Conservation (phyloP, 2,329 filamentous ascomycete genomes). For the Fusarium gaditjirri region DNA sequence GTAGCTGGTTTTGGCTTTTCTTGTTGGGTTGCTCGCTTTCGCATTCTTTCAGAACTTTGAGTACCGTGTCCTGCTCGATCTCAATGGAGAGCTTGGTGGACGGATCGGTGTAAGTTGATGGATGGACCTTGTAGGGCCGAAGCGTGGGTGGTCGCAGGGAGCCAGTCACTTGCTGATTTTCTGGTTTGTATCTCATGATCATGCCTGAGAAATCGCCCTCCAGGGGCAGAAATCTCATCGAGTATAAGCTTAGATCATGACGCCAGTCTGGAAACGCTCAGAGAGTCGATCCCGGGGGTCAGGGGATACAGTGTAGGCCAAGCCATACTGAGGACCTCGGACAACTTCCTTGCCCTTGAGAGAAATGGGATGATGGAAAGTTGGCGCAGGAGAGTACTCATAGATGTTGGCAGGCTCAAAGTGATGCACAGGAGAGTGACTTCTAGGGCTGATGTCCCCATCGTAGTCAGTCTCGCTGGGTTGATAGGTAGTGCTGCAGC, state of each 20-base stretch:
- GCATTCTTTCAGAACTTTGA: background rate
- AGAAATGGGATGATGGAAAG: constrained; percentile 42
- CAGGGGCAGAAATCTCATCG: constrained; percentile 40
- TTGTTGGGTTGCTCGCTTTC: background rate
- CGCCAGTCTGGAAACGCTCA: constrained; percentile 23
- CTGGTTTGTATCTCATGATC: constrained; percentile 47
- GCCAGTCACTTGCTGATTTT: background rate
- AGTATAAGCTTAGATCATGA: constrained; percentile 29
- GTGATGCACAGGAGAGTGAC: constrained; percentile 23
- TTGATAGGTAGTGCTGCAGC: constrained; percentile 61
- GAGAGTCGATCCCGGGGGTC: constrained; percentile 50
- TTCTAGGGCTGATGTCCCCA: constrained; percentile 33
- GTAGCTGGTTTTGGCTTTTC: background rate
- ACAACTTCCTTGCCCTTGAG: constrained; percentile 58
- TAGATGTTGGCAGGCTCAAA: constrained; percentile 18
- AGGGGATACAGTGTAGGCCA: constrained; percentile 51
- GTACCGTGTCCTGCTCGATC: constrained; percentile 28
- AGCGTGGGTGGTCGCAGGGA: background rate
- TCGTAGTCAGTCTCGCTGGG: constrained; percentile 48
- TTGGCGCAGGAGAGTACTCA: constrained; percentile 21
- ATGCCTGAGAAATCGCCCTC: constrained; percentile 55
- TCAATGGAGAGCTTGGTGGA: constrained; percentile 20
- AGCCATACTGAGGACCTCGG: constrained; percentile 47
- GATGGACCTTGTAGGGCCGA: background rate
- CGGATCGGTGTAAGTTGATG: constrained; percentile 4